phyloP scores from a whole-genome alignment of 805 yeast genomes.

The Limtongia smithiae region DNA sequence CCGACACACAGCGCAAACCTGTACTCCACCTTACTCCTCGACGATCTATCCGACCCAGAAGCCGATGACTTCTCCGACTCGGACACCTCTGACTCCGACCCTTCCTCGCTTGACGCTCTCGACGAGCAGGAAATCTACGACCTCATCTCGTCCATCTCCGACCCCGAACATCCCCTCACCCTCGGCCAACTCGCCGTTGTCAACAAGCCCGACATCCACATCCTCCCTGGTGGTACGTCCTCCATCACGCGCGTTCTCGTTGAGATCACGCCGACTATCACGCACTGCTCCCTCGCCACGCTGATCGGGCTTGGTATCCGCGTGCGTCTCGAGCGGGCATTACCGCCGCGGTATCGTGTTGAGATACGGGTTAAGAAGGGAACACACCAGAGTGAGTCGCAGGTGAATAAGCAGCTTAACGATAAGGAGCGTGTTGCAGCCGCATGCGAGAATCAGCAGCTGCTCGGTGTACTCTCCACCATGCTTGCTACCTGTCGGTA shows the following conservation, averaged over 20 bases:
- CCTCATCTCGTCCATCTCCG: constrained; percentile 78
- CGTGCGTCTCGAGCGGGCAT: constrained; percentile 82
- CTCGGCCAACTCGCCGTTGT: constrained; percentile 94
- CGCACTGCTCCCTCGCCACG: constrained; percentile 95
- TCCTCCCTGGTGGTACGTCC: constrained; percentile 46
- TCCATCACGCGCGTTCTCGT: constrained; percentile 73
- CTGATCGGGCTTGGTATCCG: constrained; percentile 92
- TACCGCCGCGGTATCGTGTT: constrained; percentile 80
- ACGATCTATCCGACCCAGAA: constrained; percentile 9
- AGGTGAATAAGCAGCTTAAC: constrained; percentile 92
- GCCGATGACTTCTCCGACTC: constrained; percentile 23
- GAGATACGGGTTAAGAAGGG: constrained; percentile 81
- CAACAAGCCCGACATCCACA: constrained; percentile 72
- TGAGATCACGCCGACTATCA: constrained; percentile 92
- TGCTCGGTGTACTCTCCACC: constrained; percentile 81
- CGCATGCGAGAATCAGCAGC: constrained; percentile 95
- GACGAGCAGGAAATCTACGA: constrained; percentile 86
- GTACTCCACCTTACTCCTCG: constrained; percentile 28
- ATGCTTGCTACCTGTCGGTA: constrained; percentile 84
- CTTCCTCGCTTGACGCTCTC: constrained; percentile 51
- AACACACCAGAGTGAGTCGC: constrained; percentile 91
- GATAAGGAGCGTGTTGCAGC: constrained; percentile 98
- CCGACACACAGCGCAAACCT: constrained; percentile 4
- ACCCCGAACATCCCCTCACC: constrained; percentile 96
- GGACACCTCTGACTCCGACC: constrained; percentile 27